phyloP scores from a whole-genome alignment of 495 filamentous ascomycete genomes.

The Beverwykella pulmonaria region DNA sequence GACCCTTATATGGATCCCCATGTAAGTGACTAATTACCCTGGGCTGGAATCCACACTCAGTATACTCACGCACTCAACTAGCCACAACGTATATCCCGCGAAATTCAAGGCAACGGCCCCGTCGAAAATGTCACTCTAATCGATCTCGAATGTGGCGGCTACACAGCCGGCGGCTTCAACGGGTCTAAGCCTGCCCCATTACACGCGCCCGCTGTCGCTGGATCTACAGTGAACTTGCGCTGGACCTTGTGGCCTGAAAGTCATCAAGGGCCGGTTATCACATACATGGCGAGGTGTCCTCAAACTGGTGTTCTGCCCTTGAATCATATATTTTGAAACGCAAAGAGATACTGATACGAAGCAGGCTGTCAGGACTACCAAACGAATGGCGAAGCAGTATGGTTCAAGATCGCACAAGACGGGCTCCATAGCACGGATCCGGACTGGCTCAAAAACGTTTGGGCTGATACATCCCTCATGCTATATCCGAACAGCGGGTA shows the following conservation, averaged over 20 bases:
- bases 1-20: conserved; percentile 52
- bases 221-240: conserved; percentile 13
- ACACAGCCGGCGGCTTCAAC: conserved; percentile 38
- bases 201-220: conserved; percentile 27
- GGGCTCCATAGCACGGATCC: conserved; percentile 25
- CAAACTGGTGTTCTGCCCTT: conserved; percentile 22
- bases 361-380: conserved; percentile 12
- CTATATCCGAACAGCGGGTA: conserved; percentile 3
- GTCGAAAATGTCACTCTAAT: conserved; percentile 51
- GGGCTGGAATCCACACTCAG: neutral
- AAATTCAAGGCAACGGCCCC: conserved; percentile 55
- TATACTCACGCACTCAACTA: conserved; percentile 24
- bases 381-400: conserved; percentile 42
- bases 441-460: conserved; percentile 36
- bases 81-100: conserved; percentile 47
- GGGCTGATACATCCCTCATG: conserved; percentile 45
- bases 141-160: conserved; percentile 50
- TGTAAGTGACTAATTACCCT: neutral
- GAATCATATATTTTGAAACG: too few relatives aligned
- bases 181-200: conserved; percentile 38
- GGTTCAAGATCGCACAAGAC: conserved; percentile 43
- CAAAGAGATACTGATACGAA: neutral
- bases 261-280: conserved; percentile 31
- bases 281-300: conserved; percentile 33
- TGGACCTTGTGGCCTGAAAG: conserved; percentile 36